Evolutionary conservation across 2,329 filamentous ascomycete genomes (phyloP).

Genomic region (Ascochyta rabiei): DNA sequence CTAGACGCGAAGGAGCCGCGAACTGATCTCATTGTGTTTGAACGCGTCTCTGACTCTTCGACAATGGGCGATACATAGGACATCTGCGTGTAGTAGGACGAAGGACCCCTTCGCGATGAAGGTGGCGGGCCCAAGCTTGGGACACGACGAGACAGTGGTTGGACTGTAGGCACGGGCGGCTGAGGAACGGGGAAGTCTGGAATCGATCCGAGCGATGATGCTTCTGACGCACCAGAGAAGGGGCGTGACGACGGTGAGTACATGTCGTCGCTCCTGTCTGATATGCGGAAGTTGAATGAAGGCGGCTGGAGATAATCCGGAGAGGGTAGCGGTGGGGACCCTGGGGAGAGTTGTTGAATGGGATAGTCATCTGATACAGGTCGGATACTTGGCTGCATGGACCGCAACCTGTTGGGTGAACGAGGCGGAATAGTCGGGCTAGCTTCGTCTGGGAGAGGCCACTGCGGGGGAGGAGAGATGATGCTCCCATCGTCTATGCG

Average conservation of each 20-base stretch:
- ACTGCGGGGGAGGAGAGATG: constrained; percentile 50
- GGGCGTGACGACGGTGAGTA: constrained; percentile 45
- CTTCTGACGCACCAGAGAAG: constrained; percentile 46
- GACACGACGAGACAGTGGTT: constrained; percentile 44
- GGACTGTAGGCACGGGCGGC: constrained; percentile 41
- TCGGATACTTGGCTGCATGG: constrained; percentile 51
- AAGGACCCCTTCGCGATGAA: constrained; percentile 54
- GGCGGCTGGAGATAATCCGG: constrained; percentile 31
- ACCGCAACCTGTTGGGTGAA: constrained; percentile 44
- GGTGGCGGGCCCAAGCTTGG: constrained; percentile 57
- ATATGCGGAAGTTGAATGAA: constrained; percentile 28
- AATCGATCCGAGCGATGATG: constrained; percentile 49
- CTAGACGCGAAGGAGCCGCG: constrained; percentile 56
- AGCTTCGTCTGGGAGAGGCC: constrained; percentile 53
- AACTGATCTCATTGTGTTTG: constrained; percentile 49
- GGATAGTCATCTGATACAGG: constrained; percentile 45
- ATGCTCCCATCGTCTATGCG: constrained; percentile 20
- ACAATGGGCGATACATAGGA: constrained; percentile 57
- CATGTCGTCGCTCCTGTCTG: constrained; percentile 41
- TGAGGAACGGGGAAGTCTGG: constrained; percentile 51
- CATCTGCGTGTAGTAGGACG: constrained; percentile 56
- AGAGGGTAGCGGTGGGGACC: constrained; percentile 29
- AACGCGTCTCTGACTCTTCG: constrained; percentile 55
- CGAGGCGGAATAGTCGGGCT: constrained; percentile 30
- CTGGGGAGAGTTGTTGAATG: constrained; percentile 38